Evolutionary conservation across 331 rosid genomes (phyloP).

Genomic region (Quercus lobata): DNA sequence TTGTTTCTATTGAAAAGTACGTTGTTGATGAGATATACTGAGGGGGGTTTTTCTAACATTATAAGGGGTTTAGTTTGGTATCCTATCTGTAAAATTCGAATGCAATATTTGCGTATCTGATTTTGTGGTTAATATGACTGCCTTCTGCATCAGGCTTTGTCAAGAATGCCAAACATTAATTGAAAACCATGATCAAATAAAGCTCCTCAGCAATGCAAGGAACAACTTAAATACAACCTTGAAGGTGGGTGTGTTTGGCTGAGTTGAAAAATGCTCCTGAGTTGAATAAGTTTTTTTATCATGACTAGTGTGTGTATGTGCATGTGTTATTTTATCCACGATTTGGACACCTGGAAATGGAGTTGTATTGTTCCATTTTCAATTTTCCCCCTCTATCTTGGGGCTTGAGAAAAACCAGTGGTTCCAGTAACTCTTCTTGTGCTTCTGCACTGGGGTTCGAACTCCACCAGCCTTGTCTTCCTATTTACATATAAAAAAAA

Average conservation of each 20-base stretch:
- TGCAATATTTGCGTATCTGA: slow-evolving; percentile 9
- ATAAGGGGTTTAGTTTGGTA: neutral
- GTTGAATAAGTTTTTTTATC: neutral
- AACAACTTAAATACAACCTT: slow-evolving; percentile 91
- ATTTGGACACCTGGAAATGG: neutral
- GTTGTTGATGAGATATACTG: slow-evolving; percentile 26
- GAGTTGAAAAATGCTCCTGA: neutral
- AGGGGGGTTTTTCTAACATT: slow-evolving; percentile 3
- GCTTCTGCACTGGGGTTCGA: too few relatives aligned
- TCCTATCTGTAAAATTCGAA: neutral
- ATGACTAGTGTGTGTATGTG: neutral
- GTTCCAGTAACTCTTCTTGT: too few relatives aligned
- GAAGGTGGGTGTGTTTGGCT: slow-evolving; percentile 55
- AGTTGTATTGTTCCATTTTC: neutral
- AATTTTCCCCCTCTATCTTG: neutral
- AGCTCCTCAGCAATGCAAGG: slow-evolving; percentile 96
- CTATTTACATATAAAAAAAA: too few relatives aligned
- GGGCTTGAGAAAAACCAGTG: too few relatives aligned
- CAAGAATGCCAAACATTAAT: slow-evolving; percentile 93
- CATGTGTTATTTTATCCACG: neutral
- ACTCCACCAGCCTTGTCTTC: too few relatives aligned
- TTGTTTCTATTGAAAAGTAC: slow-evolving; percentile 87
- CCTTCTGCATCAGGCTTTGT: slow-evolving; percentile 62
- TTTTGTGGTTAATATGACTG: slow-evolving; percentile 19
- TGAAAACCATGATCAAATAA: slow-evolving; percentile 96